A percentile compares a stretch with the other conserved stretches of the same genome.
phyloP scores from a whole-genome alignment of 805 yeast species.

The Sporopachydermia lactativora region DNA sequence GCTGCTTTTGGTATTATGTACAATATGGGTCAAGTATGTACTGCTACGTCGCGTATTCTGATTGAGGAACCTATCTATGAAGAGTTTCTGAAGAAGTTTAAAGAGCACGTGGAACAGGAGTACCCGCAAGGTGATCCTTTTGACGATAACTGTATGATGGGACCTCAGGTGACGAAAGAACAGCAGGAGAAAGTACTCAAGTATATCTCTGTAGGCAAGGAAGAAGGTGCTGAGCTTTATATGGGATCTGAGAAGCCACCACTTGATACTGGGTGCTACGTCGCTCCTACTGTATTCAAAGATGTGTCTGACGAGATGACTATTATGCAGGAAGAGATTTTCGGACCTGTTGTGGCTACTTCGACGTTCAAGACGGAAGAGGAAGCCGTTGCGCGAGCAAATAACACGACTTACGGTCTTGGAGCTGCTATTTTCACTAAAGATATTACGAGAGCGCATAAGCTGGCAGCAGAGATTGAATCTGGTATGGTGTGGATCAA shows the following conservation, averaged over 20 bases:
- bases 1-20: slow-evolving; percentile 49
- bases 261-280: slow-evolving; percentile 44
- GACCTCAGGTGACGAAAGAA: slow-evolving; percentile 45
- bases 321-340: slow-evolving; percentile 68
- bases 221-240: slow-evolving; percentile 33
- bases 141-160: slow-evolving; percentile 32
- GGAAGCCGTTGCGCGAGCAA: slow-evolving; percentile 57
- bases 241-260: slow-evolving; percentile 26
- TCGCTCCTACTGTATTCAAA: slow-evolving; percentile 65
- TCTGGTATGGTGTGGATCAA: slow-evolving; percentile 64
- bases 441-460: slow-evolving; percentile 52
- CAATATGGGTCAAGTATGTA: slow-evolving; percentile 58
- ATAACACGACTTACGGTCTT: slow-evolving; percentile 62
- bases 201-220: slow-evolving; percentile 31
- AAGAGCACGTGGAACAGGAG: slow-evolving; percentile 26
- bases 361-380: slow-evolving; percentile 52
- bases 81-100: slow-evolving; percentile 30
- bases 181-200: slow-evolving; percentile 39
- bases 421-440: slow-evolving; percentile 72
- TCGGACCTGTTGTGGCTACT: slow-evolving; percentile 73
- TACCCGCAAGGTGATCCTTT: slow-evolving; percentile 48
- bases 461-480: slow-evolving; percentile 41
- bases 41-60: slow-evolving; percentile 49
- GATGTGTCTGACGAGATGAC: slow-evolving; percentile 53
- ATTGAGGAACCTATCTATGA: slow-evolving; percentile 44